Percentiles rank a stretch among this genome's conserved stretches.
Conservation (phyloP, 352 stramenopile genomes). For the Globisporangium viniferum region DNA sequence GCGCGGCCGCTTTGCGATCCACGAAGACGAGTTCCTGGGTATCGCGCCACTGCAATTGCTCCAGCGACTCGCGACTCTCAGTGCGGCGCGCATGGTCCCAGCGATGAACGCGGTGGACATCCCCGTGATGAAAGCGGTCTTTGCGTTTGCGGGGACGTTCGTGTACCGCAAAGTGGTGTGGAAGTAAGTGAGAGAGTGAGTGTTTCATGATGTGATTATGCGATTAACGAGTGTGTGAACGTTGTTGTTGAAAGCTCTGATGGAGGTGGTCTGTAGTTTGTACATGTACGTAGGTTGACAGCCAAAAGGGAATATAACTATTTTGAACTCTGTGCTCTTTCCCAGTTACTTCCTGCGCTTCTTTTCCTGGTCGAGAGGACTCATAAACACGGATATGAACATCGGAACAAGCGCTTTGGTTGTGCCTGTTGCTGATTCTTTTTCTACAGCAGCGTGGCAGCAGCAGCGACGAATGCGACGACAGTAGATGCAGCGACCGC, state of each 20-base stretch:
- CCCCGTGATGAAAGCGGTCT: conserved; percentile 30
- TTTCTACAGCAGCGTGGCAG: background rate
- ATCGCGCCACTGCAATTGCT: conserved; percentile 16
- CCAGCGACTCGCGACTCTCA: conserved; percentile 28
- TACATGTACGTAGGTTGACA: too few relatives aligned
- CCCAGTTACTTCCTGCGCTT: too few relatives aligned
- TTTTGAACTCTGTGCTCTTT: too few relatives aligned
- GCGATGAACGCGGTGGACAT: conserved; percentile 21
- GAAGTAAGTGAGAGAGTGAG: conserved; percentile 28
- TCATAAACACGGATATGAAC: too few relatives aligned
- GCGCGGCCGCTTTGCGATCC: conserved; percentile 19
- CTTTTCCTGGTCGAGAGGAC: too few relatives aligned
- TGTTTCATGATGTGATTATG: conserved; percentile 2
- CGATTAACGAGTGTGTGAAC: background rate
- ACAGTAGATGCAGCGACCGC: background rate
- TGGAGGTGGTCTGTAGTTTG: too few relatives aligned
- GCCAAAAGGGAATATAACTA: too few relatives aligned
- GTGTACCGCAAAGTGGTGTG: conserved; percentile 32
- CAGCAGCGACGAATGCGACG: background rate
- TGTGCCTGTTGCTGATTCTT: background rate
- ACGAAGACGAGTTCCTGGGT: conserved; percentile 27
- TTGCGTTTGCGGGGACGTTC: conserved; percentile 21
- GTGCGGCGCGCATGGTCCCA: conserved; percentile 6
- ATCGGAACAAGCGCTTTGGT: background rate
- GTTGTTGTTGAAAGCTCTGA: background rate